phyloP scores from a whole-genome alignment of 805 yeast species.

The Cyberlindnera veronae region DNA sequence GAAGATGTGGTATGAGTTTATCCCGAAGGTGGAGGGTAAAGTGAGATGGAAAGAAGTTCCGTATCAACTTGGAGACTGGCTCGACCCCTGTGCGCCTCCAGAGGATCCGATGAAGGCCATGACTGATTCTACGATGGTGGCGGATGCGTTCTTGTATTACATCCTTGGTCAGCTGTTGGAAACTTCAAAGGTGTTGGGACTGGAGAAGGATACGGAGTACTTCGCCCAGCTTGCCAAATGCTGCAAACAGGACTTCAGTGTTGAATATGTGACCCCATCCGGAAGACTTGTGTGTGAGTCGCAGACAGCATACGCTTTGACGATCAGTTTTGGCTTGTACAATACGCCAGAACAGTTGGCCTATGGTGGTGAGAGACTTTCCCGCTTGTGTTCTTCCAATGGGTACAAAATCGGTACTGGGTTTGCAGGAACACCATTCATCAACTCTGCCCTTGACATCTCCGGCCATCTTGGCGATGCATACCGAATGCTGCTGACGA shows the following conservation, averaged over 20 bases:
- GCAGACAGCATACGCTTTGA: conserved; percentile 18
- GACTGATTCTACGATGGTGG: conserved; percentile 19
- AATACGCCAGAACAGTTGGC: conserved; percentile 4
- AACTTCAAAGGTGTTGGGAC: conserved; percentile 9
- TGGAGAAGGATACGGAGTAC: conserved; percentile 6
- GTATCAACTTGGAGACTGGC: conserved; percentile 20
- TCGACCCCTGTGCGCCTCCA: conserved; percentile 23
- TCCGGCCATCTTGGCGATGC: conserved; percentile 14
- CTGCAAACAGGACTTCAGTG: conserved; percentile 14
- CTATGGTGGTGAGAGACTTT: conserved; percentile 15
- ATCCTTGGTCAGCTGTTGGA: conserved; percentile 12
- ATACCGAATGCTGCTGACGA: conserved; percentile 12
- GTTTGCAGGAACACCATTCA: conserved; percentile 21
- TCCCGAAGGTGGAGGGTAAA: conserved; percentile 16
- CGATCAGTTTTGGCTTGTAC: conserved; percentile 13
- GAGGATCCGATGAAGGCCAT: conserved; percentile 16
- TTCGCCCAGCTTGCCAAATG: conserved; percentile 2
- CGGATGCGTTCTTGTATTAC: conserved; percentile 18
- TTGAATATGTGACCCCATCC: conserved; percentile 11
- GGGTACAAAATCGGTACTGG: conserved; percentile 19
- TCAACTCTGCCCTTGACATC: conserved; percentile 14
- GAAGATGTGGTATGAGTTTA: conserved; percentile 20
- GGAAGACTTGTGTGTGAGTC: conserved; percentile 13
- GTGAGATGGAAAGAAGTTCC: conserved; percentile 16
- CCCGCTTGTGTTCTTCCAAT: conserved; percentile 8